phyloP scores from a whole-genome alignment of 768 basidiomycete genomes.

The Naganishia randhawae region DNA sequence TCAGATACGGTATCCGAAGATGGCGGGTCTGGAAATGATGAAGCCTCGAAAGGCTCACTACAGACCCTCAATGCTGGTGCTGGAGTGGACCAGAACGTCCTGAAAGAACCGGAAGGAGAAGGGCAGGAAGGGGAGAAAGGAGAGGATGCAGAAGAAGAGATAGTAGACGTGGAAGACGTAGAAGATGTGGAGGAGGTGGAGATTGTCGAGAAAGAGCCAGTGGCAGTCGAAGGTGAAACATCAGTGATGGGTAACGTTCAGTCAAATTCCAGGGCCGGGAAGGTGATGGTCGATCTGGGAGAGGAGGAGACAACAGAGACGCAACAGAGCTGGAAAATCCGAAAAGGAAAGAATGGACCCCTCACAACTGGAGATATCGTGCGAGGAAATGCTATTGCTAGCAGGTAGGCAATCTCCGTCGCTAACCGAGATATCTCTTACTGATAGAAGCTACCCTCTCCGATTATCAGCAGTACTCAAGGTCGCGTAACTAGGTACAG shows the following conservation, averaged over 20 bases:
- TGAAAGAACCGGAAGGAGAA: background rate
- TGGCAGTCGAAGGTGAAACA: background rate
- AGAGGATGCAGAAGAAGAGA: background rate
- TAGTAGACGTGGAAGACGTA: background rate
- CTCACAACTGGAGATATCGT: background rate
- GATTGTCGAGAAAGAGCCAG: background rate
- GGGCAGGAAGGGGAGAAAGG: background rate
- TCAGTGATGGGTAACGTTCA: background rate
- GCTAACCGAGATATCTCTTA: background rate
- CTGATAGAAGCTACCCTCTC: background rate
- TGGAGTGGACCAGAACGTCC: no score
- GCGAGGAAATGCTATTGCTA: background rate
- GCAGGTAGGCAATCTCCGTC: background rate
- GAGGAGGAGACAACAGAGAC: slow-evolving; percentile 3
- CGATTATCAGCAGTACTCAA: background rate
- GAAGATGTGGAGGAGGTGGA: background rate
- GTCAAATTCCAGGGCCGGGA: background rate
- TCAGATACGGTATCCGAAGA: background rate
- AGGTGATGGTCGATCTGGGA: background rate
- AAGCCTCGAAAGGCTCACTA: background rate
- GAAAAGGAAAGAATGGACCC: slow-evolving; percentile 10
- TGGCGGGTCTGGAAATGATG: background rate
- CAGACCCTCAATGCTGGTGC: background rate
- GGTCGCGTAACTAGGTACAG: background rate
- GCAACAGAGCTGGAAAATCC: slow-evolving; percentile 14